Conservation (phyloP, 331 rosid species). For the Dryas integrifolia region DNA sequence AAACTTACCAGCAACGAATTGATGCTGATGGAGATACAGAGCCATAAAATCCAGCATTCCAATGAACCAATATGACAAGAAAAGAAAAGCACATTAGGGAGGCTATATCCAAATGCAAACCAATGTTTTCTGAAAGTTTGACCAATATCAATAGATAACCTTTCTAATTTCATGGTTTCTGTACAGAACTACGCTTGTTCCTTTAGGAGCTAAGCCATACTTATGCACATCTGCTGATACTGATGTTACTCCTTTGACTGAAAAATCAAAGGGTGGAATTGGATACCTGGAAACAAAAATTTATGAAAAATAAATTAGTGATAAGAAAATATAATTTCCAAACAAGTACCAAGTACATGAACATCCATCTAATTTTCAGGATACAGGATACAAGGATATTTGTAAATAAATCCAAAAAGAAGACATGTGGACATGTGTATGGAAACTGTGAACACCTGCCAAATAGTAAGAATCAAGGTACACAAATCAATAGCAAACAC, state of each 20-base stretch:
- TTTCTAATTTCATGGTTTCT: slow-evolving; percentile 89
- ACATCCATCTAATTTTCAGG: too few species aligned
- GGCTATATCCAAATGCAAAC: slow-evolving; percentile 14
- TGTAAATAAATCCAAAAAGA: background rate
- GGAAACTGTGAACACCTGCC: background rate
- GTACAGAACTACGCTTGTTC: slow-evolving; percentile 82
- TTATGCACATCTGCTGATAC: slow-evolving; percentile 94
- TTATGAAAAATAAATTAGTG: background rate
- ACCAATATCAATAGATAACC: slow-evolving; percentile 44
- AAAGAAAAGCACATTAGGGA: slow-evolving; percentile 38
- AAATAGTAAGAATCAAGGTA: background rate
- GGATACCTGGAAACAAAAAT: slow-evolving; percentile 57
- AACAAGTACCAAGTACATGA: background rate
- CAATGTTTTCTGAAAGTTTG: background rate
- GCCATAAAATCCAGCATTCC: slow-evolving; percentile 40
- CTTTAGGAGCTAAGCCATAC: slow-evolving; percentile 96
- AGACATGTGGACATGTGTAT: too few species aligned
- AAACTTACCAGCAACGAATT: slow-evolving; percentile 95
- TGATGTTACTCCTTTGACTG: slow-evolving; percentile 93
- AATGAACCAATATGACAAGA: slow-evolving; percentile 36
- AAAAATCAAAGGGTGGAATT: slow-evolving; percentile 81
- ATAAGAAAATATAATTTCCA: background rate
- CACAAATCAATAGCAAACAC: background rate
- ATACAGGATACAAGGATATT: too few species aligned
- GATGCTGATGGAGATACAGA: slow-evolving; percentile 68